Evolutionary conservation across 2,329 filamentous ascomycete genomes (phyloP).

Genomic region (Cytospora schulzeri): DNA sequence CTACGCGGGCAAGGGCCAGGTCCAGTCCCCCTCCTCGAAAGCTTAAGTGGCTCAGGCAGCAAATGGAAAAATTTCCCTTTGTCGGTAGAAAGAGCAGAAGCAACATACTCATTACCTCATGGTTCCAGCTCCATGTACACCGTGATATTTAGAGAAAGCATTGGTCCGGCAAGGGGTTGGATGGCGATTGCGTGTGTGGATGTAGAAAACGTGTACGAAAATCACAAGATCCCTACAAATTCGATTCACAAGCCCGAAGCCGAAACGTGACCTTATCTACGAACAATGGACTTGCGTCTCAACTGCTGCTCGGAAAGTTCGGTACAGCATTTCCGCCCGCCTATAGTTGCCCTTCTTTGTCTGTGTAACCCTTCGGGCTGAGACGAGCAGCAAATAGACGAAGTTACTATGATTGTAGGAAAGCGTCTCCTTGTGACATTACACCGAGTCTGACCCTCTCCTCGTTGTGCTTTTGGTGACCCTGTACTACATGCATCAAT

Average conservation of each 20-base stretch:
- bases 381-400: background rate
- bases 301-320: background rate
- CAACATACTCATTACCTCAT: slow-evolving; percentile 29
- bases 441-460: background rate
- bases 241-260: slow-evolving; percentile 3
- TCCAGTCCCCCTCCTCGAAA: slow-evolving; percentile 68
- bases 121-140: slow-evolving; percentile 39
- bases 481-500: background rate
- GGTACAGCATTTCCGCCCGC: background rate
- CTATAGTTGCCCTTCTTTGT: background rate
- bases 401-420: background rate
- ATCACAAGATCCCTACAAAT: slow-evolving; percentile 30
- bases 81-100: slow-evolving; percentile 40
- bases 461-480: no score
- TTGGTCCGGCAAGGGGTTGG: slow-evolving; percentile 18
- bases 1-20: slow-evolving; percentile 76
- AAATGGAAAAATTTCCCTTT: slow-evolving; percentile 37
- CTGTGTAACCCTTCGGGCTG: background rate
- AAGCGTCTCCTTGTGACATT: background rate
- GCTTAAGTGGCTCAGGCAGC: slow-evolving; percentile 39
- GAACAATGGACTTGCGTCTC: background rate
- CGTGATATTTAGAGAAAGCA: slow-evolving; percentile 33
- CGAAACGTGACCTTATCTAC: background rate
- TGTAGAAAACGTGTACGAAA: slow-evolving; percentile 39
- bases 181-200: slow-evolving; percentile 35